phyloP scores from a whole-genome alignment of 2,329 filamentous ascomycete genomes.

The Sporothrix dimorphospora region DNA sequence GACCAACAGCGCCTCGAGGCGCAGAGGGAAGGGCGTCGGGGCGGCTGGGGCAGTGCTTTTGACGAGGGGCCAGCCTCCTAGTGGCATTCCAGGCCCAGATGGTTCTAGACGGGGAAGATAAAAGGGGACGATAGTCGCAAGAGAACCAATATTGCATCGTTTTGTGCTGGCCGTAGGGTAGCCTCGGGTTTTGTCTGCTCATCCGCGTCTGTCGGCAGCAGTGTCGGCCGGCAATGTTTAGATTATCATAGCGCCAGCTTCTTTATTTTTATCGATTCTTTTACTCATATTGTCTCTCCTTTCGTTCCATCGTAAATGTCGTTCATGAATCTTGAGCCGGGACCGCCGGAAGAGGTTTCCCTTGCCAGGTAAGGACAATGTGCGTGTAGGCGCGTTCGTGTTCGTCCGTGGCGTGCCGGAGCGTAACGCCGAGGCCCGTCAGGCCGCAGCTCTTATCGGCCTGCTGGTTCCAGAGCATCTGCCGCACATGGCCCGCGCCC shows the following conservation, averaged over 20 bases:
- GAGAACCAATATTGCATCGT: no score
- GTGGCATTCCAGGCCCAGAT: background rate
- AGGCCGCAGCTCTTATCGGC: conserved; percentile 68
- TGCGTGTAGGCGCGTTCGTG: conserved; percentile 39
- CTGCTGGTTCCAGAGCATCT: conserved; percentile 73
- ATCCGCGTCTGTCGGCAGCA: background rate
- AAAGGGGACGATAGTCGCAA: background rate
- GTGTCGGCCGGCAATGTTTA: background rate
- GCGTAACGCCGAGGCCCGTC: conserved; percentile 57
- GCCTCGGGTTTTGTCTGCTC: background rate
- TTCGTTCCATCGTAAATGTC: background rate
- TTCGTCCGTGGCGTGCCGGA: conserved; percentile 46
- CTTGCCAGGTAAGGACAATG: conserved; percentile 57
- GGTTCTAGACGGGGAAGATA: background rate
- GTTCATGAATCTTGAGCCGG: background rate
- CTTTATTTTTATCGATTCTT: background rate
- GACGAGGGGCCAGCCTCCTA: background rate
- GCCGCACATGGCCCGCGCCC: conserved; percentile 59
- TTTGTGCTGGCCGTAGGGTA: no score
- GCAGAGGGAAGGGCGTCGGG: background rate
- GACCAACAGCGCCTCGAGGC: conserved; percentile 2
- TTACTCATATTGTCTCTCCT: background rate
- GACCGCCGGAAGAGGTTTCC: conserved; percentile 42
- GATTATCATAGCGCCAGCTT: conserved; percentile 19
- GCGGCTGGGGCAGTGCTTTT: background rate